Conservation (phyloP, 164 flowering plant species). For the Chimonanthus salicifolius region DNA sequence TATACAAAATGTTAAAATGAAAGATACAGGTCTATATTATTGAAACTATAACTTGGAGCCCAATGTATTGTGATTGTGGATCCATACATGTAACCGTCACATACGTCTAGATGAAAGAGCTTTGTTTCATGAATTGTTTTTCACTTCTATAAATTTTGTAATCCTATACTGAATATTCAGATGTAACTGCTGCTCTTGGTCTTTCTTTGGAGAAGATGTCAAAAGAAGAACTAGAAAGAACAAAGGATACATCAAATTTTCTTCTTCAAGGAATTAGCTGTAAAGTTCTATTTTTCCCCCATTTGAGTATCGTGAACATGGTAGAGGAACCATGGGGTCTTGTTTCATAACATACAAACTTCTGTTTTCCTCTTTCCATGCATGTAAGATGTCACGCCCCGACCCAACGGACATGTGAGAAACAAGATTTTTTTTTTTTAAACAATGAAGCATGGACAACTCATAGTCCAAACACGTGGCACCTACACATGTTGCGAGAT, state of each 20-base stretch:
- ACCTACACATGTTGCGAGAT: too few relatives aligned
- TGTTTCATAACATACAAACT: neutral
- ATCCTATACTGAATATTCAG: slow-evolving; percentile 43
- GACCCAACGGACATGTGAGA: too few relatives aligned
- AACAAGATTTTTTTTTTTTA: too few relatives aligned
- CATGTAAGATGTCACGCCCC: neutral
- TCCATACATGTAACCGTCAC: neutral
- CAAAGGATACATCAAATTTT: slow-evolving; percentile 63
- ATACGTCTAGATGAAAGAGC: neutral
- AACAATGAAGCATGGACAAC: too few relatives aligned
- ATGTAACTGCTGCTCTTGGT: slow-evolving; percentile 86
- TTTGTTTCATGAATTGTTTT: neutral
- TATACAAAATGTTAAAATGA: too few relatives aligned
- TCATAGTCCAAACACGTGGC: too few relatives aligned
- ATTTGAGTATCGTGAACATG: neutral
- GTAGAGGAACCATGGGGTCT: neutral
- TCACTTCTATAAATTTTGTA: slow-evolving; percentile 8
- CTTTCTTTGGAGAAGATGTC: slow-evolving; percentile 76
- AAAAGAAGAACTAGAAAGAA: slow-evolving; percentile 70
- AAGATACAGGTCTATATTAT: too few relatives aligned
- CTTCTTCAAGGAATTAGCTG: slow-evolving; percentile 98
- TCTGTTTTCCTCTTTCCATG: slow-evolving; percentile 1
- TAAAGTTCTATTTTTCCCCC: slow-evolving; percentile 25
- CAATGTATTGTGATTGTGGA: neutral
- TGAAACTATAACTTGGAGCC: neutral